Evolutionary conservation across 164 flowering plant species (phyloP), one percentile per base, ranked within the genome.

Genomic region (Nelumbo lutea): DNA sequence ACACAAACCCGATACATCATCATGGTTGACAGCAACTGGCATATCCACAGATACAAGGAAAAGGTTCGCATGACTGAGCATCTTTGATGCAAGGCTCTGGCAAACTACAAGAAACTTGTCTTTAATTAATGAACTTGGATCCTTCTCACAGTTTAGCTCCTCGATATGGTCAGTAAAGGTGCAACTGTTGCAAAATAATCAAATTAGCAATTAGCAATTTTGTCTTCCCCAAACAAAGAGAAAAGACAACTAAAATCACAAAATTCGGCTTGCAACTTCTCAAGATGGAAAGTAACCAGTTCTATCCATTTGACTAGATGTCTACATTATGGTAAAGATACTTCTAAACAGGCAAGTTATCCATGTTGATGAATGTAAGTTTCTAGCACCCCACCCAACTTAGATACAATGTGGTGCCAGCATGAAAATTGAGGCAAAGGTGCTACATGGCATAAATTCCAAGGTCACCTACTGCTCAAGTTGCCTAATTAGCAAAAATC

Each of bases 1-100:
- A 76, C 88, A 77, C 79, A 91, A 77, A 76, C 98, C 98, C 15
- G 98, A 79, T 46, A 86, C 85, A 76, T 91, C 96, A 65, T 88
- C 88, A 55, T 85, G 83, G 11, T 79, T 83, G 66, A 80, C 71
- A 67, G 87, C 72, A 45, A 91, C 83, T 44, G 96, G 98, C 86
- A 91, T 78, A 68, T 90, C 91, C 51, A 87, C 87, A 27, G 92
- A 90, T 40, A 94, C 90, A 42, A 89, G 90, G 69, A 62, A 83
- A 53, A 87, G 63, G 70, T 88, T 90, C 73, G 91, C 86, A 81
- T 90, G 85, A 74, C 90, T 79, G 43, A 90, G 93, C 85, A 91
- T 84, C 81, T 88, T 88, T 48, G 86, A 61, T 9, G 93, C 96
- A 44, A 95, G 57, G 75, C 86, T 85, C 75, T 80, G 83, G 71